Evolutionary conservation across 768 basidiomycete species (phyloP).

Genomic region (Pulveroboletus sp.): DNA sequence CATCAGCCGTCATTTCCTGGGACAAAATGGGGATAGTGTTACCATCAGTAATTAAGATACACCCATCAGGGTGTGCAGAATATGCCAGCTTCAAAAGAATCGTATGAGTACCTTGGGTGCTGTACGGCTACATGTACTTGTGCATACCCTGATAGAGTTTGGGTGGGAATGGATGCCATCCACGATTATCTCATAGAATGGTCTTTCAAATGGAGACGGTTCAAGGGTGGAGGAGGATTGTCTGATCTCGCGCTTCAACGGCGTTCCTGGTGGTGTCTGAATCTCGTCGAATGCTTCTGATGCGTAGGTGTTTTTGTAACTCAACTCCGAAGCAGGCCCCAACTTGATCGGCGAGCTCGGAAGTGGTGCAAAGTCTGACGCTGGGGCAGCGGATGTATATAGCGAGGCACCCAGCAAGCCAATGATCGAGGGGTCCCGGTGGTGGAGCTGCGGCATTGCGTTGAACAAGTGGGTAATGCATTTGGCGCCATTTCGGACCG

Average conservation of each 20-base stretch:
- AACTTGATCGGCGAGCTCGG: conserved; percentile 14
- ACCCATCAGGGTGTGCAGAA: conserved; percentile 76
- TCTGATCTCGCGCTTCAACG: conserved; percentile 25
- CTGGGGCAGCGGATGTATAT: conserved; percentile 44
- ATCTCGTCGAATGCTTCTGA: conserved; percentile 64
- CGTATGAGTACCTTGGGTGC: background rate
- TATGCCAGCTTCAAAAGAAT: conserved; percentile 62
- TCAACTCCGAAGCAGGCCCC: conserved; percentile 5
- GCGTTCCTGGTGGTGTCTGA: conserved; percentile 53
- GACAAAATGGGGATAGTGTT: conserved; percentile 14
- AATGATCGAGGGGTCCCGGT: conserved; percentile 88
- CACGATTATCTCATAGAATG: conserved; percentile 86
- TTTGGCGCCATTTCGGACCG: conserved; percentile 69
- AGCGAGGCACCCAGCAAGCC: conserved; percentile 81
- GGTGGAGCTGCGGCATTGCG: conserved; percentile 86
- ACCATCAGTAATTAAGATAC: conserved; percentile 90
- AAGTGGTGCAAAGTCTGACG: conserved; percentile 29
- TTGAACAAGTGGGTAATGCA: conserved; percentile 93
- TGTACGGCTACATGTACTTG: background rate
- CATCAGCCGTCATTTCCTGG: background rate
- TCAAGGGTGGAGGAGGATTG: conserved; percentile 40
- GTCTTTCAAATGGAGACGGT: conserved; percentile 52
- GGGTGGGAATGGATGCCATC: conserved; percentile 92
- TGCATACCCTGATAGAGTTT: conserved; percentile 76
- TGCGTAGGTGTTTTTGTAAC: conserved; percentile 25